These are phyloP conservation scores for Russula lepida DNA, from an alignment of 768 basidiomycete species.

Conservation along the genomic window DNA sequence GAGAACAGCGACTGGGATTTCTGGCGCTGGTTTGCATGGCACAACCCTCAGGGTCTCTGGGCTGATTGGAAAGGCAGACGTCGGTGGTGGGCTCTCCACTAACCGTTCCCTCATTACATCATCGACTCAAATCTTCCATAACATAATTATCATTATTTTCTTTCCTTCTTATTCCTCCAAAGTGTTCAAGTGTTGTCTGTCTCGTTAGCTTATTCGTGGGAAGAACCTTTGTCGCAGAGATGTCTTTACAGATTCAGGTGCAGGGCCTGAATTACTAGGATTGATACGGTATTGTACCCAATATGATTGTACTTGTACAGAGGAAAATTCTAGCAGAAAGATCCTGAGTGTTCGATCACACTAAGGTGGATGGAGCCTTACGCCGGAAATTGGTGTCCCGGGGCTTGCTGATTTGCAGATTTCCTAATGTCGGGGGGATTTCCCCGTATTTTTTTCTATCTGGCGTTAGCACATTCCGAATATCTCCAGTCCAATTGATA, in stretches of 20 bases:
- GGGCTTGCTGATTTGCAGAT: not conserved
- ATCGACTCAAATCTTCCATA: not conserved
- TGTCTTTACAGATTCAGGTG: not conserved
- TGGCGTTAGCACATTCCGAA: slow-evolving; percentile 8
- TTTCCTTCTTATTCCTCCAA: not conserved
- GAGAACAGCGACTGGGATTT: slow-evolving; percentile 9
- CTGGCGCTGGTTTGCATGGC: slow-evolving; percentile 21
- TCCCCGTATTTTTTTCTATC: slow-evolving; percentile 4
- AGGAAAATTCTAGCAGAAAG: slow-evolving; percentile 15
- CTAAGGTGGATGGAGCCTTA: slow-evolving; percentile 9
- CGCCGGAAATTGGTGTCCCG: slow-evolving; percentile 13
- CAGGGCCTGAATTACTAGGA: slow-evolving; percentile 1
- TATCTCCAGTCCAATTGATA: not conserved
- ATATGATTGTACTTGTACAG: slow-evolving; percentile 1
- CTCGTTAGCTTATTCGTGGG: not conserved
- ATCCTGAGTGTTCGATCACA: slow-evolving; percentile 7
- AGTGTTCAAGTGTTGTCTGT: not conserved
- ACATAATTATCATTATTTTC: slow-evolving; percentile 12
- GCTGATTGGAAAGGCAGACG: slow-evolving; percentile 14
- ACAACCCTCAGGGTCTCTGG: slow-evolving; percentile 20
- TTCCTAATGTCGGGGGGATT: not conserved
- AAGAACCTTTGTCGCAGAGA: not conserved
- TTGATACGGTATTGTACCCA: not conserved
- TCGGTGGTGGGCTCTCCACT: slow-evolving; percentile 18
- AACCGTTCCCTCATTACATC: not conserved